A percentile compares a stretch with the other conserved stretches of the same genome.
These are phyloP conservation scores for Mucor indicus DNA, from an alignment of 371 early-diverging fungal species.

Conservation along the genomic window DNA sequence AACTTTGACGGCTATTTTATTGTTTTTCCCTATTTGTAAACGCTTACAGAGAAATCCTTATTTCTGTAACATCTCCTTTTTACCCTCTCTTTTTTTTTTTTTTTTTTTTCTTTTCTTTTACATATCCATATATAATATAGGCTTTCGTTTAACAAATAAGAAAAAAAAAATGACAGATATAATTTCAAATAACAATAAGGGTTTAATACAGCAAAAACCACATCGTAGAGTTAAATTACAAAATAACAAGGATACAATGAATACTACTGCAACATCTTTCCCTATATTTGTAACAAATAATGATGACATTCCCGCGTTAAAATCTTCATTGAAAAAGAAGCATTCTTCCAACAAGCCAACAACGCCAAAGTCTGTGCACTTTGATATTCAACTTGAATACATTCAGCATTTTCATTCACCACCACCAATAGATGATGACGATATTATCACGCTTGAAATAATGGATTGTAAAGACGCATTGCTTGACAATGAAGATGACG, in stretches of 20 bases:
- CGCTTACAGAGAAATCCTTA: no score
- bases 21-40: no score
- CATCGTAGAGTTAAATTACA: slow-evolving; percentile 8
- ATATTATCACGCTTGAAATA: no score
- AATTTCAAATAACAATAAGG: background rate
- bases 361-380: slow-evolving; percentile 54
- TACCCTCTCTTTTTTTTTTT: background rate
- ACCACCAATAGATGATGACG: background rate
- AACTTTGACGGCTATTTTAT: no score
- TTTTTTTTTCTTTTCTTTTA: background rate
- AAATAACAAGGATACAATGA: background rate
- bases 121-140: no score
- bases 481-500: slow-evolving; percentile 22
- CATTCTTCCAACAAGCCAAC: background rate
- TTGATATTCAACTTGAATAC: slow-evolving; percentile 50
- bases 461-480: no score
- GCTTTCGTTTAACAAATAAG: no score
- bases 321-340: background rate
- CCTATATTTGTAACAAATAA: no score
- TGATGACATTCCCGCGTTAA: no score
- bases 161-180: background rate
- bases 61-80: no score
- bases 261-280: no score
- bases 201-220: background rate
- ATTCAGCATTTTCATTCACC: slow-evolving; percentile 34